A percentile compares a stretch with the other conserved stretches of the same genome.
Conservation (phyloP, 1,139 yeast species). For the Eremothecium gossypii region DNA sequence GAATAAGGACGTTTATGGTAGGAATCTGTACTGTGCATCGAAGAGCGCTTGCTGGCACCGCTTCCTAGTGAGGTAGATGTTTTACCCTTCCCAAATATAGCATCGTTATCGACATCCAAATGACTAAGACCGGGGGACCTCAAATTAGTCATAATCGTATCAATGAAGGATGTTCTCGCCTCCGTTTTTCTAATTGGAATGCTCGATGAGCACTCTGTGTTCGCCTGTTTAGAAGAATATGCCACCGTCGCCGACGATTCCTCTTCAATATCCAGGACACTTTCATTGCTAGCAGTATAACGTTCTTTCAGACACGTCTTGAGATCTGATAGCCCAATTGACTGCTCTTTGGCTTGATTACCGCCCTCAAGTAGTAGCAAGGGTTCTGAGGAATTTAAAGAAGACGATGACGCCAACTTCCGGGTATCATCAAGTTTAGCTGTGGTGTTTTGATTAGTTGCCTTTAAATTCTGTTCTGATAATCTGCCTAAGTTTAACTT, state of each 20-base stretch:
- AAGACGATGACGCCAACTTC: no score
- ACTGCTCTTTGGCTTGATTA: no score
- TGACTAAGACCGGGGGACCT: constrained; percentile 12
- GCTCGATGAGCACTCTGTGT: constrained; percentile 1
- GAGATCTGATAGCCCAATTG: neutral
- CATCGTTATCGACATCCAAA: constrained; percentile 8
- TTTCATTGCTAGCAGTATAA: neutral
- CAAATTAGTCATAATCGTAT: constrained; percentile 19
- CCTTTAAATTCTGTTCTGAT: no score
- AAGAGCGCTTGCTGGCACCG: constrained; percentile 2
- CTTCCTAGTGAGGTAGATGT: neutral
- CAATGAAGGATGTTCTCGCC: constrained; percentile 24
- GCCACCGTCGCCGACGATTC: neutral
- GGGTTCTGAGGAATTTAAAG: no score
- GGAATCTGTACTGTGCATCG: constrained; percentile 2
- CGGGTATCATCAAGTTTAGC: no score
- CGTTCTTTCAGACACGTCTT: neutral
- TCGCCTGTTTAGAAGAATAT: constrained; percentile 2
- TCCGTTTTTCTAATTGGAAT: constrained; percentile 16
- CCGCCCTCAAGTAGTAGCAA: no score
- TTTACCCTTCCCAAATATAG: neutral
- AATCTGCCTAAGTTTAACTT: neutral
- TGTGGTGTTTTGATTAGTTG: no score
- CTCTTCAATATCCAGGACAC: neutral
- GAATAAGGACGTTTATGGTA: neutral